Evolutionary conservation across 2,329 filamentous ascomycete species (phyloP).

Genomic region (Pseudonectria buxi): DNA sequence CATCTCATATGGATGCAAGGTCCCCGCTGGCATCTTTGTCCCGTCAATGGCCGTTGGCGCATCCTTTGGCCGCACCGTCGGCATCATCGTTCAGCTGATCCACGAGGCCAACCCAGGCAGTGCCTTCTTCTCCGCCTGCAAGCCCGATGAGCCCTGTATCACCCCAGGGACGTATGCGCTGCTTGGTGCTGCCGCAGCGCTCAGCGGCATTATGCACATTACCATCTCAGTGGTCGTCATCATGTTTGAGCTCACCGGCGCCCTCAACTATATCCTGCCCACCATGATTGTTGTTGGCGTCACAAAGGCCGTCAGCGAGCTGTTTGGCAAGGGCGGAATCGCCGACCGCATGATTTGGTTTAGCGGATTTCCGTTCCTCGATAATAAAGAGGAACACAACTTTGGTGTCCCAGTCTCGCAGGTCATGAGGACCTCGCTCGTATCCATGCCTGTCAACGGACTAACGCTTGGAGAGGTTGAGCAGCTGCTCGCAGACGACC

Average conservation of each 20-base stretch:
- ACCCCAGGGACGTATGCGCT: conserved; percentile 97
- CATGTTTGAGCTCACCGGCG: conserved; percentile 98
- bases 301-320: conserved; percentile 85
- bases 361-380: conserved; percentile 92
- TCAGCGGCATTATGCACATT: conserved; percentile 97
- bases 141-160: conserved; percentile 89
- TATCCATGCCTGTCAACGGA: conserved; percentile 66
- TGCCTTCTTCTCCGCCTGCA: conserved; percentile 80
- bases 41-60: conserved; percentile 97
- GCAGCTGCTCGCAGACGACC: conserved; percentile 65
- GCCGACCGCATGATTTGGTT: conserved; percentile 99
- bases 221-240: conserved; percentile 96
- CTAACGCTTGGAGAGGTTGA: conserved; percentile 73
- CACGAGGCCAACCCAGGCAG: conserved; percentile 78
- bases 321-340: conserved; percentile 93
- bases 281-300: conserved; percentile 99
- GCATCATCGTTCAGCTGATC: conserved; percentile 84
- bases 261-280: conserved; percentile 90
- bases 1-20: conserved; percentile 95
- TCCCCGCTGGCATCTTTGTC: conserved; percentile 95
- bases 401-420: conserved; percentile 91
- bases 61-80: conserved; percentile 87
- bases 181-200: conserved; percentile 80
- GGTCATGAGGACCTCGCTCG: conserved; percentile 75
- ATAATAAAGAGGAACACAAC: conserved; percentile 95